Conservation (phyloP, 495 filamentous ascomycete species). For the Penicillium taxi region DNA sequence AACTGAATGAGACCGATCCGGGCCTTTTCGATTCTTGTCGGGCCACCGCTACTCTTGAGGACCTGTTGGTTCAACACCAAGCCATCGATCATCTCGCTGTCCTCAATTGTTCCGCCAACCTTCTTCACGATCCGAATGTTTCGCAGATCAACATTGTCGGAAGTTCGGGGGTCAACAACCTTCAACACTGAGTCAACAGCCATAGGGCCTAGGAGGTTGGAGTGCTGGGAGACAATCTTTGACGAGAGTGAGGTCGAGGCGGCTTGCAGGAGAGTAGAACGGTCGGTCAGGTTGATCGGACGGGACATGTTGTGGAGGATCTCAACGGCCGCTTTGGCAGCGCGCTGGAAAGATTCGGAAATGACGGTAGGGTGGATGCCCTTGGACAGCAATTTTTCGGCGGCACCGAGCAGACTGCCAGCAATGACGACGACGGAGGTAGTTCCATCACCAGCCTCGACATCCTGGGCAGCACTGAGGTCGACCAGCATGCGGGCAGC, state of each 20-base stretch:
- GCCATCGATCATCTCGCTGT: slow-evolving; percentile 94
- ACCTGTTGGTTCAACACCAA: slow-evolving; percentile 87
- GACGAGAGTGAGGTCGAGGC: slow-evolving; percentile 96
- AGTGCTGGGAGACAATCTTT: slow-evolving; percentile 97
- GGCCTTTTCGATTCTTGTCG: slow-evolving; percentile 92
- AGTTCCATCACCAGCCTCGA: slow-evolving; percentile 96
- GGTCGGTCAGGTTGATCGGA: slow-evolving; percentile 84
- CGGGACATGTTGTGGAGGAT: slow-evolving; percentile 93
- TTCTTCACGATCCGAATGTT: slow-evolving; percentile 98
- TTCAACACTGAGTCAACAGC: slow-evolving; percentile 93
- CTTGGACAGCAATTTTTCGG: slow-evolving; percentile 80
- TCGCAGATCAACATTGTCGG: slow-evolving; percentile 90
- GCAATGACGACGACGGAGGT: slow-evolving; percentile 97
- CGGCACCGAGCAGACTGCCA: slow-evolving; percentile 86
- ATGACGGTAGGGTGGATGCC: slow-evolving; percentile 97
- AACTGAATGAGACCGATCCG: slow-evolving; percentile 96
- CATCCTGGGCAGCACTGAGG: slow-evolving; percentile 91
- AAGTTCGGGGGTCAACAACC: slow-evolving; percentile 89
- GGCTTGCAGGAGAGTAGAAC: slow-evolving; percentile 82
- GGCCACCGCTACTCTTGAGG: slow-evolving; percentile 88
- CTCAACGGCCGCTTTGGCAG: slow-evolving; percentile 77
- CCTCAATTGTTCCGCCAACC: slow-evolving; percentile 94
- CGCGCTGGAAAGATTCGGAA: slow-evolving; percentile 94
- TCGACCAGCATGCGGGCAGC: slow-evolving; percentile 98
- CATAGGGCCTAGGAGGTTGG: slow-evolving; percentile 86